Evolutionary conservation across 345 rosid genomes (phyloP).

Genomic region (Acer campestre): DNA sequence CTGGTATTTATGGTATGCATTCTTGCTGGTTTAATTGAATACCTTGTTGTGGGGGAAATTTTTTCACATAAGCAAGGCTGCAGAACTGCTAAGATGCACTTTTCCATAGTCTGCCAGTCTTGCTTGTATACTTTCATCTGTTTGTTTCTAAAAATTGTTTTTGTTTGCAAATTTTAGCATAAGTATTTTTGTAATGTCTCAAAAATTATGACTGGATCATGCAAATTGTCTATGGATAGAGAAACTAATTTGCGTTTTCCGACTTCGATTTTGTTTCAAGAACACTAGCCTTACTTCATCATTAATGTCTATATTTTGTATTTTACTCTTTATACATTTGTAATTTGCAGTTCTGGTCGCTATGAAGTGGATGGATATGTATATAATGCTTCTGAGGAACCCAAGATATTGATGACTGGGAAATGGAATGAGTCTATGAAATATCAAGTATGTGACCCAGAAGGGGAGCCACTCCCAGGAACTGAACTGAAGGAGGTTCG

Average conservation of each 20-base stretch:
- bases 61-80: not conserved
- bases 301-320: not conserved
- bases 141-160: not conserved
- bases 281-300: not conserved
- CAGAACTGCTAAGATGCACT: not conserved
- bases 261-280: not conserved
- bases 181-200: not conserved
- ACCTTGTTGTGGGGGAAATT: not conserved
- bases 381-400: constrained; percentile 75
- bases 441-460: constrained; percentile 76
- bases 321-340: constrained; percentile 1
- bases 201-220: not conserved
- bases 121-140: not conserved
- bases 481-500: constrained; percentile 75
- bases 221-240: not conserved
- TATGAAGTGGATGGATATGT: constrained; percentile 90
- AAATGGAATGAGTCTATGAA: constrained; percentile 81
- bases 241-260: not conserved
- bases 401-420: constrained; percentile 84
- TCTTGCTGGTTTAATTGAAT: not conserved
- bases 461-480: constrained; percentile 82
- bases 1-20: not conserved
- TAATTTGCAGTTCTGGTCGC: constrained; percentile 73
- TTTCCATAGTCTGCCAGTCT: not conserved
- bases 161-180: not conserved